phyloP scores from a whole-genome alignment of 2,329 filamentous ascomycete species.

The Fonsecaea pugnacius region DNA sequence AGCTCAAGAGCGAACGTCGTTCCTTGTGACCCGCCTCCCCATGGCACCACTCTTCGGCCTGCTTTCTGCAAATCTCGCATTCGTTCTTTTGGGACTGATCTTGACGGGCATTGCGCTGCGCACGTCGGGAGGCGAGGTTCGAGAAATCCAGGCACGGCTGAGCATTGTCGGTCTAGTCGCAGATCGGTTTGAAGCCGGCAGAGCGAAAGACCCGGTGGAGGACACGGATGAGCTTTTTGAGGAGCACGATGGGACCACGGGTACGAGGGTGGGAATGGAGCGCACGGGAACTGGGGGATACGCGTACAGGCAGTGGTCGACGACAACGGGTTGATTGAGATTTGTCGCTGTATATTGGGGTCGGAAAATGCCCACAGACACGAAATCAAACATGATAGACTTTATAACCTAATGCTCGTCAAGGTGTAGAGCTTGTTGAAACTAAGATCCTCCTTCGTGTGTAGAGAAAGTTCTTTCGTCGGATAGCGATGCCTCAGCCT shows the following conservation, averaged over 20 bases:
- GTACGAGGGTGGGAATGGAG: conserved; percentile 8
- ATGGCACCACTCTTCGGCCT: neutral
- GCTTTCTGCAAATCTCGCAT: neutral
- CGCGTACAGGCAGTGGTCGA: conserved; percentile 1
- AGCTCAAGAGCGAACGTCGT: neutral
- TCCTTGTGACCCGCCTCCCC: conserved; percentile 4
- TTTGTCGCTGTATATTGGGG: neutral
- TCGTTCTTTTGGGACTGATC: conserved; percentile 6
- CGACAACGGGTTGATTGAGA: neutral
- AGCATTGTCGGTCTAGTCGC: conserved; percentile 27
- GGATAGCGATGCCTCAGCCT: neutral
- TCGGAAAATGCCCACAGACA: no score
- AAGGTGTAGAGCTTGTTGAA: neutral
- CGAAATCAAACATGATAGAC: no score
- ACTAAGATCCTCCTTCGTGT: no score
- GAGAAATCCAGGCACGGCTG: conserved; percentile 24
- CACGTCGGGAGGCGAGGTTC: conserved; percentile 13
- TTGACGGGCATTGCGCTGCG: conserved; percentile 13
- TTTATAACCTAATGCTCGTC: no score
- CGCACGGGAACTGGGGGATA: conserved; percentile 1
- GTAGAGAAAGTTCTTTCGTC: no score
- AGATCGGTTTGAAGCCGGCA: conserved; percentile 17
- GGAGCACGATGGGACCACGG: conserved; percentile 18
- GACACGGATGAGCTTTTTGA: conserved; percentile 22
- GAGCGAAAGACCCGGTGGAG: conserved; percentile 3